Evolutionary conservation across 2,329 filamentous ascomycete genomes (phyloP), one percentile per base, ranked within the genome.

Genomic region (Xylaria multiplex): DNA sequence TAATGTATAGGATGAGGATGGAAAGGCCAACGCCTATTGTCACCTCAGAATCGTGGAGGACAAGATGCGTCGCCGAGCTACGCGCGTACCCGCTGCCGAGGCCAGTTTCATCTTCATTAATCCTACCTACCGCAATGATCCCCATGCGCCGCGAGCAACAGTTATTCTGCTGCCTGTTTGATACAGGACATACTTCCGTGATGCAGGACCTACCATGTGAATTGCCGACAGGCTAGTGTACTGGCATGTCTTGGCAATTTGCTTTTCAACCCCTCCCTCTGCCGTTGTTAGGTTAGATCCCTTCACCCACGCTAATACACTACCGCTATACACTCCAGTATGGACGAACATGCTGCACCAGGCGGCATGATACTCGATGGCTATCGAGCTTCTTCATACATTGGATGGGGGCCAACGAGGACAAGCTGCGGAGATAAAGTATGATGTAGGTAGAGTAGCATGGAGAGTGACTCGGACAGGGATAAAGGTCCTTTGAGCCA

Each of bases 61-160:
- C 40, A 35, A 40, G 58, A 42, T 24, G 30, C 30, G 40, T 59
- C 22, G 58, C 53, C 52, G 52, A 48, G 56, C 40, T 62, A 49
- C 40, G 54, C 52, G 52, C 43, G 40, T 59, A 35, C 43, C 54
- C 35, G 49, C 48, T 35, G 49, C 24, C 30, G 35, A 19, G 43
- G 27, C 19, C 37, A 35, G 59, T 66, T 66, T 59, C 55, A 66
- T 63, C 35, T 59, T 66, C 35, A 63, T 63, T 66, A 45, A 42
- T 48, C 57, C 24, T 54, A 46, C 24, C 19, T 14, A 30, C 42
- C 16, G 6, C 40, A 30, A 8, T 35, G 22, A 32, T 52, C n/a
- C 27, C 57, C 30, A 37, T 45, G 59, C 19, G 35, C 9, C 8
- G 30, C 19, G 49, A 55, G 50, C 49, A 14, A 40, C 27, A 16